Evolutionary conservation across 306 rosid genomes (phyloP).

Genomic region (Glycine latifolia): DNA sequence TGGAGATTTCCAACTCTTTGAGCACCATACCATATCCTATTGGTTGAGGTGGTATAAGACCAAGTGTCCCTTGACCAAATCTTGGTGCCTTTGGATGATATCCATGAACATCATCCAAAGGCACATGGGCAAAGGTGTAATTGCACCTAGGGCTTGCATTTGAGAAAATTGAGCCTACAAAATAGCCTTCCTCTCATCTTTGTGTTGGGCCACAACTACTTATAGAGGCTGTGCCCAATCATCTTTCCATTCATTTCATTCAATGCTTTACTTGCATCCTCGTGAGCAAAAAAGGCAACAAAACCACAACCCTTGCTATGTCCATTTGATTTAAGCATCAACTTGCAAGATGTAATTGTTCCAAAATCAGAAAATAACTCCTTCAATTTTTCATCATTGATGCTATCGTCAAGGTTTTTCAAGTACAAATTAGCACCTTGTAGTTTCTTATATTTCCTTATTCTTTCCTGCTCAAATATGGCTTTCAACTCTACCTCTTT

Average conservation of each 20-base stretch:
- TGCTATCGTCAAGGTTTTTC: slow-evolving; percentile 25
- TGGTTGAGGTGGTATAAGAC: too few relatives aligned
- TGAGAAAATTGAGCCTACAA: slow-evolving; percentile 55
- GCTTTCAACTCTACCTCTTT: slow-evolving; percentile 18
- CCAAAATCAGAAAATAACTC: slow-evolving; percentile 27
- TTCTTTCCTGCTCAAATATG: slow-evolving; percentile 14
- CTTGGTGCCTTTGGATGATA: too few relatives aligned
- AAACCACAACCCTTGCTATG: slow-evolving; percentile 33
- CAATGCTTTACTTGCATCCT: too few relatives aligned
- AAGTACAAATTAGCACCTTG: slow-evolving; percentile 27
- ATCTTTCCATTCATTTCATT: slow-evolving; percentile 83
- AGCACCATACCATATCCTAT: too few relatives aligned
- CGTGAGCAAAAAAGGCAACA: too few relatives aligned
- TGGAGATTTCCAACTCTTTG: too few relatives aligned
- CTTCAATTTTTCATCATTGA: slow-evolving; percentile 29
- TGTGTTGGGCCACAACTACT: slow-evolving; percentile 92
- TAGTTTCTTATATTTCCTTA: slow-evolving; percentile 7
- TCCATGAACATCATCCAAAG: too few relatives aligned
- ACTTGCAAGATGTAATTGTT: slow-evolving; percentile 38
- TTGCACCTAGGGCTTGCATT: too few relatives aligned
- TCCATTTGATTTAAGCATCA: slow-evolving; percentile 37
- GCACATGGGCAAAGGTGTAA: too few relatives aligned
- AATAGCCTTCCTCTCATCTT: slow-evolving; percentile 79
- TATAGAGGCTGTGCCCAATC: slow-evolving; percentile 75
- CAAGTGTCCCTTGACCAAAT: too few relatives aligned